Conservation (phyloP, 2,329 filamentous ascomycete species). For the Penicillium vulpinum region DNA sequence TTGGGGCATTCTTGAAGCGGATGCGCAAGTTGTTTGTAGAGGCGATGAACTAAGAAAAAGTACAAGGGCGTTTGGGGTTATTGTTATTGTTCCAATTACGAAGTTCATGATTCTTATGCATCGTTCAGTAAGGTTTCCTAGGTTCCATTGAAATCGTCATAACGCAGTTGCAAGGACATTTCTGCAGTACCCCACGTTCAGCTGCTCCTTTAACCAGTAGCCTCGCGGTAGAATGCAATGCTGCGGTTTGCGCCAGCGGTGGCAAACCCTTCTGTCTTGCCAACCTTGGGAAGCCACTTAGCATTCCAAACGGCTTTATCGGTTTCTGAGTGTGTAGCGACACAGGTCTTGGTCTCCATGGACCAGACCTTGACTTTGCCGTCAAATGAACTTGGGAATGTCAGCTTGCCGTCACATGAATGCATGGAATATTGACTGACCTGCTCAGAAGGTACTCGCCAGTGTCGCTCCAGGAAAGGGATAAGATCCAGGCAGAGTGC, state of each 20-base stretch:
- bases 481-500: constrained; percentile 84
- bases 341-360: constrained; percentile 76
- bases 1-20: constrained; percentile 61
- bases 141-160: constrained; percentile 17
- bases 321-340: constrained; percentile 90
- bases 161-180: not conserved
- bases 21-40: constrained; percentile 63
- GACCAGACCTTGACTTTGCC: constrained; percentile 97
- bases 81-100: constrained; percentile 11
- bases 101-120: constrained; percentile 20
- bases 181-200: not conserved
- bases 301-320: constrained; percentile 82
- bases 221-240: constrained; percentile 81
- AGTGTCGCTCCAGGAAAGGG: constrained; percentile 87
- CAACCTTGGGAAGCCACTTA: constrained; percentile 75
- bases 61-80: not conserved
- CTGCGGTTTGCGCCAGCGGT: constrained; percentile 74
- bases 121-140: constrained; percentile 10
- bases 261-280: constrained; percentile 67
- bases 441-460: constrained; percentile 89
- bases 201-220: constrained; percentile 56
- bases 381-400: constrained; percentile 67
- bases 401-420: constrained; percentile 10
- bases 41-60: constrained; percentile 47
- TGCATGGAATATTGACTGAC: constrained; percentile 38